Evolutionary conservation across 1,284 basidiomycete genomes (phyloP).

Genomic region (Pseudozyma thailandica): DNA sequence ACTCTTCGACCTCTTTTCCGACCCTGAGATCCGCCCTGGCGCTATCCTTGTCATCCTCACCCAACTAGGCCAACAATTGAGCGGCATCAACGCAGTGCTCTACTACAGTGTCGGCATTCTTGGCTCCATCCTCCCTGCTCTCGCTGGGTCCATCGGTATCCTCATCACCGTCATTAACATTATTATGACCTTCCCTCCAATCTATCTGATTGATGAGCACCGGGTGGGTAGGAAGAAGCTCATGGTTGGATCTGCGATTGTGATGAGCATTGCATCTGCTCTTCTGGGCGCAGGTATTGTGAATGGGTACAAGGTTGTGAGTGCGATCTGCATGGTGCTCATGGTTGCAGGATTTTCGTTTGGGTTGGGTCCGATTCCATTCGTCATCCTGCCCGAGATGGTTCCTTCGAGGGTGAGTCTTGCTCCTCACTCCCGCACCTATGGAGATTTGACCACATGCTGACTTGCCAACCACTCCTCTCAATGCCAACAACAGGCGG

Average conservation of each 20-base stretch:
- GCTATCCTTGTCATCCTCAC: conserved; percentile 55
- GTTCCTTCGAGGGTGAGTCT: conserved; percentile 72
- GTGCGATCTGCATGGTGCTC: conserved; percentile 80
- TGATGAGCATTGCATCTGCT: conserved; percentile 77
- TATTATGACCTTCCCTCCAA: conserved; percentile 81
- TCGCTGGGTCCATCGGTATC: conserved; percentile 54
- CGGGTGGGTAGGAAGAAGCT: conserved; percentile 69
- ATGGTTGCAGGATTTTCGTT: conserved; percentile 91
- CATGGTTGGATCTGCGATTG: conserved; percentile 70
- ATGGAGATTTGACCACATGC: not conserved
- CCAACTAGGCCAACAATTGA: conserved; percentile 63
- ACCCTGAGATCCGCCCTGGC: conserved; percentile 39
- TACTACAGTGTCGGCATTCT: conserved; percentile 65
- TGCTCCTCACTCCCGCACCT: too few species aligned
- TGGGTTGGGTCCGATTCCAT: conserved; percentile 90
- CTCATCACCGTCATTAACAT: conserved; percentile 73
- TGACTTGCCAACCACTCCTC: not conserved
- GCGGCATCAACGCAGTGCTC: conserved; percentile 64
- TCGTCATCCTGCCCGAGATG: conserved; percentile 90
- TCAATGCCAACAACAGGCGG: conserved; percentile 73
- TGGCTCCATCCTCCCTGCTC: conserved; percentile 45
- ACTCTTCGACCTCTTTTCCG: conserved; percentile 28
- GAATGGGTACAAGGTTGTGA: conserved; percentile 71
- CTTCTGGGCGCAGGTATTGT: conserved; percentile 79
- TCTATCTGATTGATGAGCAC: conserved; percentile 79